Evolutionary conservation across 2,329 filamentous ascomycete genomes (phyloP).

Genomic region (Diaporthe eres): DNA sequence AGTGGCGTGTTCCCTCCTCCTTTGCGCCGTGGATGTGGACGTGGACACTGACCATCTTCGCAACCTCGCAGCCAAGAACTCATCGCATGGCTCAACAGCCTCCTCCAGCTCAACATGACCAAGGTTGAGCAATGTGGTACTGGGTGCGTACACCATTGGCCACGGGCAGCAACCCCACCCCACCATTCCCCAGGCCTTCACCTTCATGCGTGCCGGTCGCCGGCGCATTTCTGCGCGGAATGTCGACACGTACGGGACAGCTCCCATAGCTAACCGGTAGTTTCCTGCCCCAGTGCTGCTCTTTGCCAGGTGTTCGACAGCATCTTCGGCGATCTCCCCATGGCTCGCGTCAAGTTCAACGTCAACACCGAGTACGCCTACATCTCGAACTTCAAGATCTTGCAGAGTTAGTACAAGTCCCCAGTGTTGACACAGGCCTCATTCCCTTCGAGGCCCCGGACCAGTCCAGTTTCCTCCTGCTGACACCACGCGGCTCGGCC

Average conservation of each 20-base stretch:
- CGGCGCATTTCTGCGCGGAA: conserved; percentile 48
- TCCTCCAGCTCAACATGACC: conserved; percentile 96
- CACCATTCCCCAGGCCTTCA: neutral
- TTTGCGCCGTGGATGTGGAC: neutral
- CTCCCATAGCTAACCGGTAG: neutral
- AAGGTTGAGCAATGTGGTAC: conserved; percentile 99
- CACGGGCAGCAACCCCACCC: neutral
- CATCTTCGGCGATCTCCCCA: conserved; percentile 95
- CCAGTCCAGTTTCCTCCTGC: neutral
- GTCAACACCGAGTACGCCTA: conserved; percentile 98
- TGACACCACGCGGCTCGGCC: conserved; percentile 40
- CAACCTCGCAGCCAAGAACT: conserved; percentile 84
- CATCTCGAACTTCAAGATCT: conserved; percentile 97
- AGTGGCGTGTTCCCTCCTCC: neutral
- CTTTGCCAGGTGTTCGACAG: conserved; percentile 98
- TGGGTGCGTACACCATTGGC: conserved; percentile 73
- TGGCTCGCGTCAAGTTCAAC: conserved; percentile 98
- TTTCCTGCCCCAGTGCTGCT: conserved; percentile 76
- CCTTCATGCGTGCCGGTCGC: no score
- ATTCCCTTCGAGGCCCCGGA: neutral
- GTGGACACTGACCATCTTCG: conserved; percentile 30
- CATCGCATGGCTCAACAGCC: conserved; percentile 95
- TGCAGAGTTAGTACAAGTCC: conserved; percentile 80
- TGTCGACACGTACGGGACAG: neutral
- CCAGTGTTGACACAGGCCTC: conserved; percentile 31